Base-by-base conservation (phyloP, 108 stramenopile species). In the Hondaea fermentalgiana region DNA sequence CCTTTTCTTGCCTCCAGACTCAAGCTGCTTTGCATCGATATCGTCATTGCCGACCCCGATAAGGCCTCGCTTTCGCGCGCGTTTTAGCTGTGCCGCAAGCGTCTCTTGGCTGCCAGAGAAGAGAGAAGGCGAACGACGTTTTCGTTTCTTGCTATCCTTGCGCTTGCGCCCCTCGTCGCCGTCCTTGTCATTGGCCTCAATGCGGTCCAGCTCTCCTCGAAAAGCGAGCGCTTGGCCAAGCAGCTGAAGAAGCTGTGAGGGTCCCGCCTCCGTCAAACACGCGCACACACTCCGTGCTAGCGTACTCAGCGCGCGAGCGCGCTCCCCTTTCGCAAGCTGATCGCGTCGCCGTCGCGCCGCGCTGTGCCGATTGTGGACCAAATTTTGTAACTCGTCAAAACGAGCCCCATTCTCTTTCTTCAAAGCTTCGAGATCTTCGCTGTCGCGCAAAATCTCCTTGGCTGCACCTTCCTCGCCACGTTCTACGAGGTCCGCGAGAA, bases 141-240 rank as follows among this genome's bases (percentile, higher is more conserved):
- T 55, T 91, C 89, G n/a, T 28, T 72, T 89, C 76, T 58, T 69
- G 21, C 12, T 21, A 29, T 12, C 87, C 35, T 87, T n/a, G 16
- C 58, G 44, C 10, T 57, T 23, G 44, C 60, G 57, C 76, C 2
- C 35, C 35, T 2, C 35, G 35, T 60, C 57, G 71, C 57, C 72
- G 44, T 28, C 89, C 64, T 93, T 88, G 5, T 55, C 88, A 0
- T 72, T 16, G 72, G 14, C 49, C 47, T 35, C 60, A 49, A 14
- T 88, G 60, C 58, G 72, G 21, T 95, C 96, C 4, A 95, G 95
- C 89, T 94, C 90, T 57, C 91, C 90, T 88, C 97, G 97, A 95
- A 95, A 99, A 88, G 96, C 95, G 25, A 97, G 90, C 4, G 97
- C 97, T 89, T 97, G 96, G 58, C 97, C 96, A 35, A 99, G 58